A percentile compares a stretch with the other conserved stretches of the same genome.
Conservation (phyloP, 495 filamentous ascomycete species). For the Trichoderma parareesei region DNA sequence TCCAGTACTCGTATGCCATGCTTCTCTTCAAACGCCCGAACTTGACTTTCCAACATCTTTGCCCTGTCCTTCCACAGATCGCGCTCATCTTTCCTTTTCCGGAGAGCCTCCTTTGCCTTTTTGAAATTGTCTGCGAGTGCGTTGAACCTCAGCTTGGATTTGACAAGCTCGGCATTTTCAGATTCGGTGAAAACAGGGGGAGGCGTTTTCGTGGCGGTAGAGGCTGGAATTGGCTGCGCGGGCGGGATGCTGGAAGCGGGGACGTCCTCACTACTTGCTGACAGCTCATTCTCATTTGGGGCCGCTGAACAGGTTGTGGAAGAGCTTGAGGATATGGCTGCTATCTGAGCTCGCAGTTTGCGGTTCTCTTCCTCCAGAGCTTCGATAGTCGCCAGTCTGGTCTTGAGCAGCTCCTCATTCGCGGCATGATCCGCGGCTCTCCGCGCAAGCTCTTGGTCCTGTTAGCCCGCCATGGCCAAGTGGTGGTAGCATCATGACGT, state of each 20-base stretch:
- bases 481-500: slow-evolving; percentile 9
- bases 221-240: neutral
- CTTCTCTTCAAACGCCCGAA: slow-evolving; percentile 5
- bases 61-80: slow-evolving; percentile 1
- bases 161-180: neutral
- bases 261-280: no score
- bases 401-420: slow-evolving; percentile 26
- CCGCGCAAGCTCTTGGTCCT: slow-evolving; percentile 17
- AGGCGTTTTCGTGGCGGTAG: neutral
- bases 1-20: slow-evolving; percentile 16
- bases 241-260: neutral
- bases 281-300: neutral
- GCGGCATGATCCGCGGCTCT: slow-evolving; percentile 23
- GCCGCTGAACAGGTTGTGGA: neutral
- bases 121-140: slow-evolving; percentile 4
- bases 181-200: neutral
- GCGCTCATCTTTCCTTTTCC: neutral
- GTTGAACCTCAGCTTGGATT: neutral
- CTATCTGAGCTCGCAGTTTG: slow-evolving; percentile 26
- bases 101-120: neutral
- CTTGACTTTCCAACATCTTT: neutral
- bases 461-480: neutral
- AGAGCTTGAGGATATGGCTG: neutral
- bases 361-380: slow-evolving; percentile 29
- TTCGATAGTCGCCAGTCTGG: slow-evolving; percentile 18